Evolutionary conservation across 2,329 filamentous ascomycete species (phyloP).

Genomic region (Aspergillus ruber): DNA sequence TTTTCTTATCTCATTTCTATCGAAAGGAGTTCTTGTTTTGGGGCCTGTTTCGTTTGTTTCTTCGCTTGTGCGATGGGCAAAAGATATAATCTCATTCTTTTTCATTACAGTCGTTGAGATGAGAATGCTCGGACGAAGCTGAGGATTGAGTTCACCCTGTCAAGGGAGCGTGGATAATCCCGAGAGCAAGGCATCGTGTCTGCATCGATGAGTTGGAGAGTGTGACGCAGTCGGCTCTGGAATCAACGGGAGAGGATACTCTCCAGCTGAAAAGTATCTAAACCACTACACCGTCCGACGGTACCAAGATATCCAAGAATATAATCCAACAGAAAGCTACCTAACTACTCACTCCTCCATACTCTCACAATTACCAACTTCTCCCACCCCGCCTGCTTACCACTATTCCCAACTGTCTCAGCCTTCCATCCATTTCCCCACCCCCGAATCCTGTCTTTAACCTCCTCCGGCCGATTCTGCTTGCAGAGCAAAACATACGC

Average conservation of each 20-base stretch:
- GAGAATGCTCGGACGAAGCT: too few relatives aligned
- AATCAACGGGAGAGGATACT: background rate
- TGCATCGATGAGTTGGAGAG: background rate
- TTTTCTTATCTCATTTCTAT: slow-evolving; percentile 5
- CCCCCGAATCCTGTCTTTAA: slow-evolving; percentile 55
- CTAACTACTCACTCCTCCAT: slow-evolving; percentile 49
- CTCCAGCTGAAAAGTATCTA: too few relatives aligned
- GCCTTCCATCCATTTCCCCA: slow-evolving; percentile 64
- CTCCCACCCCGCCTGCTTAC: slow-evolving; percentile 88
- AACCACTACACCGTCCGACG: too few relatives aligned
- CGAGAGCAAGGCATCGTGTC: too few relatives aligned
- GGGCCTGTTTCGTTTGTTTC: slow-evolving; percentile 8
- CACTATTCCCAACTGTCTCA: slow-evolving; percentile 73
- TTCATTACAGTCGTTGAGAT: background rate
- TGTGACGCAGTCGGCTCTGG: background rate
- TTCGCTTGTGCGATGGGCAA: slow-evolving; percentile 13
- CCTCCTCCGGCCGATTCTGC: slow-evolving; percentile 75
- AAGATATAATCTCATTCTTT: background rate
- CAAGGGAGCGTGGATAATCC: too few relatives aligned
- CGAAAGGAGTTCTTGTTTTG: slow-evolving; percentile 9
- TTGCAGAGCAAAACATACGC: slow-evolving; percentile 87
- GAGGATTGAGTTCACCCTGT: background rate
- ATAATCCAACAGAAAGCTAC: background rate
- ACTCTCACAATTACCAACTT: slow-evolving; percentile 83
- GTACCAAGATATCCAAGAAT: background rate